These are phyloP conservation scores for Lophiostoma macrostomum DNA, from an alignment of 495 filamentous ascomycete species.

Conservation along the genomic window DNA sequence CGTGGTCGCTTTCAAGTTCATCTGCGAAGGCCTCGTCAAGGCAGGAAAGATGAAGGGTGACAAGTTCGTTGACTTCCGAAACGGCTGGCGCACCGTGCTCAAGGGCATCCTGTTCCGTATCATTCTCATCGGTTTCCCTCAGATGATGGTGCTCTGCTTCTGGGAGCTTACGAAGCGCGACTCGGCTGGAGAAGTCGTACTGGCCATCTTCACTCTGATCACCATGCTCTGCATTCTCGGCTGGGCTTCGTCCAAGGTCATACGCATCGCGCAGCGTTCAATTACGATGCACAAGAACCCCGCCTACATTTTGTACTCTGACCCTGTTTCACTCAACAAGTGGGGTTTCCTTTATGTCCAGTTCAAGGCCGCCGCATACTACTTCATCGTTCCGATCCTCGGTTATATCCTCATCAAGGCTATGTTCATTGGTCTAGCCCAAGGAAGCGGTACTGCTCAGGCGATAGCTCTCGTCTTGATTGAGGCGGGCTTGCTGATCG, in stretches of 20 bases:
- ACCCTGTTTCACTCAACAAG: conserved; percentile 88
- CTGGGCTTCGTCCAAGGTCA: conserved; percentile 88
- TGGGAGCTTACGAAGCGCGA: conserved; percentile 91
- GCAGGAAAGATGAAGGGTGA: conserved; percentile 77
- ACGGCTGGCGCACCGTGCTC: conserved; percentile 80
- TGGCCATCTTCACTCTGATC: conserved; percentile 87
- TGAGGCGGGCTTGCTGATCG: conserved; percentile 77
- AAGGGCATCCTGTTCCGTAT: conserved; percentile 92
- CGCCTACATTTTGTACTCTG: conserved; percentile 95
- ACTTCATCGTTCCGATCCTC: conserved; percentile 85
- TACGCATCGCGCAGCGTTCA: conserved; percentile 81
- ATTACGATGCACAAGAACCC: conserved; percentile 92
- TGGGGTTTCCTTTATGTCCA: conserved; percentile 99
- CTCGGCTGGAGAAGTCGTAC: conserved; percentile 80
- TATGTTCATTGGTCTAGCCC: conserved; percentile 86
- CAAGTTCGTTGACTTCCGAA: conserved; percentile 90
- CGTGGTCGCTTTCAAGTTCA: conserved; percentile 75
- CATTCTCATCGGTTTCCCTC: conserved; percentile 88
- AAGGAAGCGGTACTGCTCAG: conserved; percentile 70
- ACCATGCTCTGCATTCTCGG: conserved; percentile 74
- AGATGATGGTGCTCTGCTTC: conserved; percentile 85
- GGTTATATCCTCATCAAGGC: conserved; percentile 79
- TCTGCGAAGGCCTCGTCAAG: conserved; percentile 70
- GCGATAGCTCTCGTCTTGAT: conserved; percentile 82
- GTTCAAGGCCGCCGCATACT: conserved; percentile 94